Evolutionary conservation across 2,329 filamentous ascomycete species (phyloP), one percentile per base, ranked within the genome.

Genomic region (Ceratocystis destructans): DNA sequence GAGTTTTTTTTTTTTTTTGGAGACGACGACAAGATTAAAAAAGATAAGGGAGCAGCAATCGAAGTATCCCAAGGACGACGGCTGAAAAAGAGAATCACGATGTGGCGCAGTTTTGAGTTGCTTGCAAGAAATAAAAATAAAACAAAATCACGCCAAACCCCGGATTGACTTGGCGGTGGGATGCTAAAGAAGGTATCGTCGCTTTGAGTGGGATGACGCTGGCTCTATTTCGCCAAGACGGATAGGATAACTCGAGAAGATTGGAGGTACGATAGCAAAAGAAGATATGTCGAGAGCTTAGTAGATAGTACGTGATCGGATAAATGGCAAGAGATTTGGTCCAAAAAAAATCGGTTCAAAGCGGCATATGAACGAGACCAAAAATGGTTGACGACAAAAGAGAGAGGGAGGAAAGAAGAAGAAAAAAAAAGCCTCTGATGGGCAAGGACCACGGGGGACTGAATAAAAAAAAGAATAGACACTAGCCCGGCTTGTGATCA

Each of bases 271-370:
- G 28, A 17, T 25, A 59, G 15, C 12, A 55, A 55, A 55, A 55
- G 28, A 28, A 28, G 25, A 20, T 15, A n/a, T 59, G 55, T 59
- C 55, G 55, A 59, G 28, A 20, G 31, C 15, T 15, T 41, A 3
- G 28, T n/a, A 5, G 55, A 59, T 59, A 59, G 31, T n/a, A 33
- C 5, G 31, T 20, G 48, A 53, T 53, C 48, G 25, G 48, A 53
- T 59, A 59, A 37, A 59, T 59, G 55, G 28, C 55, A 17, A 33
- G 28, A 59, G 55, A 59, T 59, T 59, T 25, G 28, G 55, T 59
- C 28, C 8, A 59, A 22, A 3, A 7, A n/a, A 37, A 20, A 20
- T 7, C 28, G 55, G 55, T 3, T 33, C 17, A 37, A 59, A 7
- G 55, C 28, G 55, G 55, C 15, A 59, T 37, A 37, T 37, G 55